Percentiles rank a stretch among this genome's conserved stretches.
These are phyloP conservation scores for Alternaria gansuensis DNA, from an alignment of 2,329 filamentous ascomycete genomes.

Conservation along the genomic window DNA sequence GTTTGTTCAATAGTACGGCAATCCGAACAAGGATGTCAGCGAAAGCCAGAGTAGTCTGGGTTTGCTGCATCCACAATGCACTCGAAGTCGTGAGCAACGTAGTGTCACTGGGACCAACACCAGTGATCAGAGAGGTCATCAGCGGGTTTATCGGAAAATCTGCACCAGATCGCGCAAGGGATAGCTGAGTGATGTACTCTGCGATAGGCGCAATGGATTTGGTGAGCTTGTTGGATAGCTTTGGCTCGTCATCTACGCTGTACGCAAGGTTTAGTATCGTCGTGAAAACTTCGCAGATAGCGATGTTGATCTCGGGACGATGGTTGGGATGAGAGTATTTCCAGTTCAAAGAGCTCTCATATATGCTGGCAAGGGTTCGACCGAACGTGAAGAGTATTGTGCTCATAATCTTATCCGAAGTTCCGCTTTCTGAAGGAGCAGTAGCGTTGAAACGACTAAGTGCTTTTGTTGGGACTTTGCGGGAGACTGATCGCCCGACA, in stretches of 20 bases:
- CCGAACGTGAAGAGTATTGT: constrained; percentile 76
- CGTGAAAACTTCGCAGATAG: constrained; percentile 74
- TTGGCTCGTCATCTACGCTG: constrained; percentile 71
- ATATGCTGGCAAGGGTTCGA: constrained; percentile 79
- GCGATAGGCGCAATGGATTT: constrained; percentile 76
- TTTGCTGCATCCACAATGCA: constrained; percentile 65
- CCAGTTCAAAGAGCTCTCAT: constrained; percentile 88
- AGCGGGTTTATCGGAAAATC: constrained; percentile 81
- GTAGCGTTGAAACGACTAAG: constrained; percentile 59
- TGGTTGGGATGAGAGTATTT: constrained; percentile 75
- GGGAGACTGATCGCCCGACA: constrained; percentile 72
- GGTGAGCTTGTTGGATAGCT: constrained; percentile 62
- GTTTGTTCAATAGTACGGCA: constrained; percentile 69
- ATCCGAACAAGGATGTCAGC: constrained; percentile 75
- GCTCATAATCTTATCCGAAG: constrained; percentile 79
- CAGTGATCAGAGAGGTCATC: constrained; percentile 72
- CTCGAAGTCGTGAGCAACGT: constrained; percentile 57
- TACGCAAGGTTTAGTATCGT: constrained; percentile 76
- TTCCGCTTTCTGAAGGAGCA: constrained; percentile 68
- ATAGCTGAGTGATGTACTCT: constrained; percentile 77
- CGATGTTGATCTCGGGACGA: constrained; percentile 72
- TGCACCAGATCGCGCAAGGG: constrained; percentile 74
- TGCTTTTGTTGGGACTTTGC: constrained; percentile 66
- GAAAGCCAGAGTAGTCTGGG: constrained; percentile 71
- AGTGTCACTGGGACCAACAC: constrained; percentile 45